These are phyloP conservation scores for Aspergillaceae sp. DNA, from an alignment of 2,329 filamentous ascomycete species.

Conservation along the genomic window DNA sequence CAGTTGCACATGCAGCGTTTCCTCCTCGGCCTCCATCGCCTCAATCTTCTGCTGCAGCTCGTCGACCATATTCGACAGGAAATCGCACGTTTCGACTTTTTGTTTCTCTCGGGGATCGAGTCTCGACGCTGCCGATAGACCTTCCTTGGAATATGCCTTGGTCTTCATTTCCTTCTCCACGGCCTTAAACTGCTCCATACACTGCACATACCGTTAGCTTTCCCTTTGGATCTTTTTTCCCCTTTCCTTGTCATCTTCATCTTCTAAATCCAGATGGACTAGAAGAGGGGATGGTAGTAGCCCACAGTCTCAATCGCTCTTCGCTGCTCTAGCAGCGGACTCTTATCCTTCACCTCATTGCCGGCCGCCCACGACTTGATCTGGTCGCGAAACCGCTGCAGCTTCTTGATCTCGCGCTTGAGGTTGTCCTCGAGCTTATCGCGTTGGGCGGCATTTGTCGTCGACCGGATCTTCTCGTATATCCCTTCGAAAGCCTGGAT, in stretches of 20 bases:
- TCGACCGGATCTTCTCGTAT: conserved; percentile 94
- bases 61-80: conserved; percentile 78
- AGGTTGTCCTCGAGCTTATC: conserved; percentile 97
- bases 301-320: conserved; percentile 92
- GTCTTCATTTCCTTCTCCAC: conserved; percentile 99
- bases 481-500: conserved; percentile 87
- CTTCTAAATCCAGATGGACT: too few species aligned
- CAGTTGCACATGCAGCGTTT: conserved; percentile 74
- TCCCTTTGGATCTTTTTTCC: not conserved
- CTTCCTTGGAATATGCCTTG: conserved; percentile 98
- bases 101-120: conserved; percentile 97
- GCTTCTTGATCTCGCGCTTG: conserved; percentile 99
- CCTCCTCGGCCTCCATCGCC: conserved; percentile 79
- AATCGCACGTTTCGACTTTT: conserved; percentile 79
- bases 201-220: conserved; percentile 27
- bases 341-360: conserved; percentile 99
- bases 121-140: conserved; percentile 80
- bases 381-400: conserved; percentile 92
- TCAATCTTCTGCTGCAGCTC: conserved; percentile 93
- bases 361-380: conserved; percentile 99
- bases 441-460: conserved; percentile 87
- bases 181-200: conserved; percentile 99
- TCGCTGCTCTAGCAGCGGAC: conserved; percentile 83
- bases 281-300: conserved; percentile 1
- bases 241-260: not conserved